These are phyloP conservation scores for Mortierella polycephala DNA, from an alignment of 371 early-diverging fungal genomes.

Conservation along the genomic window DNA sequence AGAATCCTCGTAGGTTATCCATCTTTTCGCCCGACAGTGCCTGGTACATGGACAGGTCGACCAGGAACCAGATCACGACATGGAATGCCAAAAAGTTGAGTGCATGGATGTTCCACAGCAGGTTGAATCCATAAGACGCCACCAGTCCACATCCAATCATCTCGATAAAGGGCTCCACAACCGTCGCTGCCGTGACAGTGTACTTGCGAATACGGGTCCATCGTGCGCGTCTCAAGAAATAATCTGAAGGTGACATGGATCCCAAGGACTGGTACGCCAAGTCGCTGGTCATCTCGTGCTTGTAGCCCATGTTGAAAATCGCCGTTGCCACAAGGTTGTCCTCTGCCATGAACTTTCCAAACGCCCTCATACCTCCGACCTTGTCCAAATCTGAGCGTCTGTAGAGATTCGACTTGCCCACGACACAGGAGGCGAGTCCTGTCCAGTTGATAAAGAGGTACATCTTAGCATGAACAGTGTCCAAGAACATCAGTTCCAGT, in stretches of 20 bases:
- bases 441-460: constrained; percentile 91
- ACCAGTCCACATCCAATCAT: constrained; percentile 82
- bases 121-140: constrained; percentile 70
- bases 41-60: constrained; percentile 72
- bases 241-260: constrained; percentile 74
- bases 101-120: constrained; percentile 61
- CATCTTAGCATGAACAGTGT: constrained; percentile 94
- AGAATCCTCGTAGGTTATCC: constrained; percentile 53
- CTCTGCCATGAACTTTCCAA: constrained; percentile 92
- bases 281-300: constrained; percentile 89
- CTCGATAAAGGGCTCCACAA: constrained; percentile 93
- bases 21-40: constrained; percentile 57
- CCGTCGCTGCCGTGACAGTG: constrained; percentile 85
- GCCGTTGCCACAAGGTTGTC: constrained; percentile 94
- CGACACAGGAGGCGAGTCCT: constrained; percentile 86
- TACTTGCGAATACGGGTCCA: constrained; percentile 96
- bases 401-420: constrained; percentile 95
- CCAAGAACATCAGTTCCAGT: constrained; percentile 87
- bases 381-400: constrained; percentile 84
- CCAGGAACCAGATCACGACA: constrained; percentile 76
- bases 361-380: constrained; percentile 84
- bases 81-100: constrained; percentile 73
- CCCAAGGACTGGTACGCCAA: constrained; percentile 88
- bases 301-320: constrained; percentile 81
- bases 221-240: constrained; percentile 82